A percentile compares a stretch with the other conserved stretches of the same genome.
These are phyloP conservation scores for Verticillium alfalfae DNA, from an alignment of 2,329 filamentous ascomycete species.

Conservation along the genomic window DNA sequence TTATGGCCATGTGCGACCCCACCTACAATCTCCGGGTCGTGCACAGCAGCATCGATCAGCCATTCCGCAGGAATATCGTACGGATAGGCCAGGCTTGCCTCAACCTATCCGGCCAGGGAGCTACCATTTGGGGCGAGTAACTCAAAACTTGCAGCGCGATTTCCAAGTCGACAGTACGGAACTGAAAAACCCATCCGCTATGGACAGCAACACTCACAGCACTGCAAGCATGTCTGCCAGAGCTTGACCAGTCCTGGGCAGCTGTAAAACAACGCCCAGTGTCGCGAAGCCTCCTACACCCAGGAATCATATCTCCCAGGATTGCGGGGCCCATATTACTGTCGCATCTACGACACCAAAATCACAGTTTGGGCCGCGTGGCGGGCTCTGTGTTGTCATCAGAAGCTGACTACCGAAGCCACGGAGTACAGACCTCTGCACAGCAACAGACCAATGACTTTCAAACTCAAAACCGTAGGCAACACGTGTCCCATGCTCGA, in stretches of 20 bases:
- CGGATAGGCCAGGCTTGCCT: background rate
- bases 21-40: background rate
- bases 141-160: background rate
- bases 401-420: background rate
- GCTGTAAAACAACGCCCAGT: background rate
- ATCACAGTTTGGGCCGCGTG: constrained; percentile 1
- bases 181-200: background rate
- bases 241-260: background rate
- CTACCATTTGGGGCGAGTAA: background rate
- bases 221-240: background rate
- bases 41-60: background rate
- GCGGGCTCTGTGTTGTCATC: background rate
- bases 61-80: background rate
- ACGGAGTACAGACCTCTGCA: background rate
- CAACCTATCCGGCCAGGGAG: background rate
- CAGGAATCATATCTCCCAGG: constrained; percentile 9
- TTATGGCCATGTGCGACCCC: background rate
- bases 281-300: background rate
- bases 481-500: background rate
- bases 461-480: background rate
- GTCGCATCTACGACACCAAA: background rate
- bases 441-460: constrained; percentile 2
- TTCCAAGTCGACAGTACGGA: no score
- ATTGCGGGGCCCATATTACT: background rate
- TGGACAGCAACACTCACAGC: constrained; percentile 14